Base-by-base conservation (phyloP, 2,329 filamentous ascomycete species). In the Aspergillus proliferans region DNA sequence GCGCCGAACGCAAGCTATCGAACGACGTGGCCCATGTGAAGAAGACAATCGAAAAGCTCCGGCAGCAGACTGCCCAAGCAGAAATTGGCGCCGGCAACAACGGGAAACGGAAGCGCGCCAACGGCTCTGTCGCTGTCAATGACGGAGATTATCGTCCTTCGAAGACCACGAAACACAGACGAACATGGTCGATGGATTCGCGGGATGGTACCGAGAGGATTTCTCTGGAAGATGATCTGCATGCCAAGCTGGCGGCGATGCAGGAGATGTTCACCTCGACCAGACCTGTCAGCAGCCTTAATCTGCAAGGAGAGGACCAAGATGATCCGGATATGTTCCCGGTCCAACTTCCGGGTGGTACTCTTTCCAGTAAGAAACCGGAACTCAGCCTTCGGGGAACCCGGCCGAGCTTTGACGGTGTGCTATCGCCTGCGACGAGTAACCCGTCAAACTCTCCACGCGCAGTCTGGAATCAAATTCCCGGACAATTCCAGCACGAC, bases 21-120 rank as follows among this genome's bases (percentile, higher is more conserved):
- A 97, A 97, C 64, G 92, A 97, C 58, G 81, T 96, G 7, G 87
- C 88, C 0, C 92, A 97, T 61, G 88, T 97, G 55, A 95, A 94
- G 70, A 97, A 96, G 72, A 88, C 87, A 0, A 96, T 97, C 58
- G 92, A 96, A 63, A 97, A 96, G 71, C 74, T 96, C 43, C 94
- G 94, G 69, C 90, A 95, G 64, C 92, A 96, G 63, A 93, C 96
- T 52, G 77, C 86, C 0, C 90, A 96, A 62, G 76, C 78, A 19
- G 81, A 84, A 60, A 75, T 80, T 48, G 81, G 81, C 18, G 76
- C 80, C 65, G 77, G 79, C 50, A 78, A 78, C 45, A 74, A 79
- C 48, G 78, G 80, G 52, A 84, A 84, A 63, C 74, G 81, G 48
- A 84, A 84, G 64, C 77, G 81, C 56, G 79, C 72, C 62, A 79